Evolutionary conservation across 306 rosid genomes (phyloP).

Genomic region (Inga laurina): DNA sequence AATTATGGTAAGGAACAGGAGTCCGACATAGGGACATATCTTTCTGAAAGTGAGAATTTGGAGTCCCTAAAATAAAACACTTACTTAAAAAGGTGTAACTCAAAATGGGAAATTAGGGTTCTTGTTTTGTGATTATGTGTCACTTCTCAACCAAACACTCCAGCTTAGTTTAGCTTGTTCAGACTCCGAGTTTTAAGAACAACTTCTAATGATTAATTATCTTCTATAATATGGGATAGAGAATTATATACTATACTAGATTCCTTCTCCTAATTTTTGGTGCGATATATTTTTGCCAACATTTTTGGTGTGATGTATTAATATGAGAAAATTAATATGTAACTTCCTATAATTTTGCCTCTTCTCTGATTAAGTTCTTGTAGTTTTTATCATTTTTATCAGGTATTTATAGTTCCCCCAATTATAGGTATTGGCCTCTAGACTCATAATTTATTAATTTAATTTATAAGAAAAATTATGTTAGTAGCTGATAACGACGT

Average conservation of each 20-base stretch:
- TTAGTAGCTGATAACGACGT: no score
- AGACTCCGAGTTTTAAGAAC: background rate
- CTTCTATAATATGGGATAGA: background rate
- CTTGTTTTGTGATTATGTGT: constrained; percentile 42
- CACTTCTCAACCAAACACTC: constrained; percentile 31
- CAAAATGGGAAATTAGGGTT: constrained; percentile 10
- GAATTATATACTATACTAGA: no score
- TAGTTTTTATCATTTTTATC: no score
- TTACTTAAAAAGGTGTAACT: constrained; percentile 21
- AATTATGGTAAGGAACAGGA: constrained; percentile 23
- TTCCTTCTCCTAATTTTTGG: background rate
- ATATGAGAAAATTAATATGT: no score
- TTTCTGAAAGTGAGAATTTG: constrained; percentile 24
- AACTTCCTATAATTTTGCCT: no score
- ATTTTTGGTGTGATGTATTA: no score
- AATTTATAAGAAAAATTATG: no score
- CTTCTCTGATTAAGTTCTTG: no score
- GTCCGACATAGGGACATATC: constrained; percentile 38
- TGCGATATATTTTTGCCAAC: no score
- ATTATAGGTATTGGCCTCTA: no score
- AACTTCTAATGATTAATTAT: background rate
- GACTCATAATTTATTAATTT: no score
- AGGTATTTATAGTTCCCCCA: no score
- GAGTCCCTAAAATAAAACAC: constrained; percentile 31
- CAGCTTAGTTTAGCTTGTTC: constrained; percentile 30